Conservation (phyloP, 495 filamentous ascomycete species). For the Penicillium paradoxum region DNA sequence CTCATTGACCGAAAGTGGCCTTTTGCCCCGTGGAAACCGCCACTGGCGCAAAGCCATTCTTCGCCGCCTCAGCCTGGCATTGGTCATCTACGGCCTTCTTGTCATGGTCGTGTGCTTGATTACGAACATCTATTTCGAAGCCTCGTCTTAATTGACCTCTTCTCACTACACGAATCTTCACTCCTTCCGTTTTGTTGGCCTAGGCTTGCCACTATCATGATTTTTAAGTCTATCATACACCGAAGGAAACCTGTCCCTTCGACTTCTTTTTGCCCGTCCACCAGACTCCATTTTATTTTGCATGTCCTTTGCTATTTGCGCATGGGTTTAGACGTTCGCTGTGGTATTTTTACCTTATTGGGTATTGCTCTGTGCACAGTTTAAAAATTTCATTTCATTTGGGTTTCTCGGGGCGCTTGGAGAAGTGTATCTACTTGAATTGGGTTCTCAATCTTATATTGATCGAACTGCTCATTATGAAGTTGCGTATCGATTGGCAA, state of each 20-base stretch:
- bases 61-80: conserved; percentile 63
- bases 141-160: conserved; percentile 41
- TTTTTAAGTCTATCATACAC: conserved; percentile 22
- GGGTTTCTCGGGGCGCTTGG: conserved; percentile 8
- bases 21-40: conserved; percentile 48
- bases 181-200: conserved; percentile 16
- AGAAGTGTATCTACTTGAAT: conserved; percentile 2
- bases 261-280: not conserved
- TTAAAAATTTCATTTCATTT: not conserved
- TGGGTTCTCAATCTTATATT: not conserved
- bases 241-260: not conserved
- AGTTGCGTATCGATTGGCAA: not conserved
- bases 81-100: conserved; percentile 76
- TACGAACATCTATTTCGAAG: conserved; percentile 74
- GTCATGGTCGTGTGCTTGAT: conserved; percentile 87
- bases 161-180: conserved; percentile 1
- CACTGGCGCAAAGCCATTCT: conserved; percentile 57
- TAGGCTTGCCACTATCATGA: conserved; percentile 12
- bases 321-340: not conserved
- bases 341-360: not conserved
- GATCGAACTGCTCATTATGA: not conserved
- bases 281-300: not conserved
- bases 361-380: not conserved
- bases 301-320: not conserved
- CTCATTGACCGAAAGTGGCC: conserved; percentile 39